Evolutionary conservation across 2,329 filamentous ascomycete genomes (phyloP).

Genomic region (Zasmidium cellare): DNA sequence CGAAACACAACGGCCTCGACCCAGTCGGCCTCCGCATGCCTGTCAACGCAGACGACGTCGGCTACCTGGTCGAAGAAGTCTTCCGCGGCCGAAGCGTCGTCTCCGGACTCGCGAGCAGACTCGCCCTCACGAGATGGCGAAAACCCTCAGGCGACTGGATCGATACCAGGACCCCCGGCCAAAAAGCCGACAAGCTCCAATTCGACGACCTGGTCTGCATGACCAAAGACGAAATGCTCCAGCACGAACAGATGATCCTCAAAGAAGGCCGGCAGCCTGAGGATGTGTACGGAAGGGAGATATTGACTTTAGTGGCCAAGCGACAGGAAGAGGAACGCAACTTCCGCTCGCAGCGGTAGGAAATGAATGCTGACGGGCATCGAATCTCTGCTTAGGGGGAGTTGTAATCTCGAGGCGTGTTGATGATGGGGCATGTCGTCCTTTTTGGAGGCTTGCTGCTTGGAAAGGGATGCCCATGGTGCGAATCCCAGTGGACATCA

Average conservation of each 20-base stretch:
- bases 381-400: neutral
- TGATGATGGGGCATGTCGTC: no score
- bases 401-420: neutral
- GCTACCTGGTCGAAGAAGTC: constrained; percentile 86
- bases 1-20: constrained; percentile 55
- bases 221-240: constrained; percentile 84
- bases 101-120: constrained; percentile 75
- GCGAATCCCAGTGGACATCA: neutral
- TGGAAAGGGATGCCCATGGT: neutral
- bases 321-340: constrained; percentile 63
- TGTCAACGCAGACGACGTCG: constrained; percentile 75
- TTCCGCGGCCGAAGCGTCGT: constrained; percentile 80
- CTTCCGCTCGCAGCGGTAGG: constrained; percentile 6
- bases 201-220: constrained; percentile 79
- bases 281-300: constrained; percentile 71
- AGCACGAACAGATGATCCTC: constrained; percentile 79
- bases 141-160: constrained; percentile 64
- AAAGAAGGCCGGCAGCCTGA: constrained; percentile 66
- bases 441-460: no score
- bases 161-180: constrained; percentile 67
- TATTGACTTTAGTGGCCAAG: constrained; percentile 66
- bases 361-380: neutral
- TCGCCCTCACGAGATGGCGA: constrained; percentile 79
- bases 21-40: constrained; percentile 75
- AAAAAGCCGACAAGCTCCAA: constrained; percentile 71